These are phyloP conservation scores for Fusarium papillatum DNA, from an alignment of 2,329 filamentous ascomycete species.

Conservation along the genomic window DNA sequence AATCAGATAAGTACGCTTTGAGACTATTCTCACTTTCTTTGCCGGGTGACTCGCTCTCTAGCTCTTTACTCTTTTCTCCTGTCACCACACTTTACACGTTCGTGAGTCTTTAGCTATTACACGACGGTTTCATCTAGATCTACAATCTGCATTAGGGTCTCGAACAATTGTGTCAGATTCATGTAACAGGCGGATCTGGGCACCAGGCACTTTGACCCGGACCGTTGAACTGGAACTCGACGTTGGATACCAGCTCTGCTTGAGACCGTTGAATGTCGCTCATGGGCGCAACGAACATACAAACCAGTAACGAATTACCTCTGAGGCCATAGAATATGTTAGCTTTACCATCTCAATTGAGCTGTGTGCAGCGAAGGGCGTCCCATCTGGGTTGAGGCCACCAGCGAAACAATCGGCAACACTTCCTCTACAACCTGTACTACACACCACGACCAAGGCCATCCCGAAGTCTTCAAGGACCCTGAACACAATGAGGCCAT, in stretches of 20 bases:
- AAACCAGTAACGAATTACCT: too few species aligned
- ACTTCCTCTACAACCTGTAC: not conserved
- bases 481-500: not conserved
- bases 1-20: not conserved
- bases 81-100: not conserved
- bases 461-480: not conserved
- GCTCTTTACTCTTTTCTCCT: not conserved
- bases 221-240: not conserved
- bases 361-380: too few species aligned
- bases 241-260: not conserved
- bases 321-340: too few species aligned
- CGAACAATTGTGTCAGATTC: not conserved
- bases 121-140: not conserved
- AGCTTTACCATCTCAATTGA: too few species aligned
- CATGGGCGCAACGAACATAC: not conserved
- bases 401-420: too few species aligned
- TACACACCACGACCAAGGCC: slow-evolving; percentile 1
- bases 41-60: not conserved
- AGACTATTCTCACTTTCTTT: not conserved
- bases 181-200: not conserved
- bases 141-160: not conserved
- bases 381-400: too few species aligned
- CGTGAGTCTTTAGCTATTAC: not conserved
- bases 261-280: not conserved
- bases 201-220: not conserved